Conservation (phyloP, 306 rosid species). For the Inga laurina region DNA sequence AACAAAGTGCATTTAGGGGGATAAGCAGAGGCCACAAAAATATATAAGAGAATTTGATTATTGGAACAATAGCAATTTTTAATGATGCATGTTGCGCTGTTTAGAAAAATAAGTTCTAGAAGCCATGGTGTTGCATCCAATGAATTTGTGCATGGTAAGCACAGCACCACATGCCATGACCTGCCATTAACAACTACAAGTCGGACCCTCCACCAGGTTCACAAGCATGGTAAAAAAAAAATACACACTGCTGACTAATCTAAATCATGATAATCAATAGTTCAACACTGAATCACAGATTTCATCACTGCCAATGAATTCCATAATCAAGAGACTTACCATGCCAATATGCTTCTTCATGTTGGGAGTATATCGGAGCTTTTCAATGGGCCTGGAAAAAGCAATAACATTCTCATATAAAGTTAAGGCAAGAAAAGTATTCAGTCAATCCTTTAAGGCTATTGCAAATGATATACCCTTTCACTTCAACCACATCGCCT, state of each 20-base stretch:
- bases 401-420: slow-evolving; percentile 21
- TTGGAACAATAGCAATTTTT: background rate
- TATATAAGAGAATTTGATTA: background rate
- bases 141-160: background rate
- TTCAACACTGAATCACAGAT: too few relatives aligned
- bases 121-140: background rate
- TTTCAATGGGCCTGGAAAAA: slow-evolving; percentile 88
- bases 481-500: slow-evolving; percentile 95
- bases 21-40: background rate
- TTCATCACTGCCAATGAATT: background rate
- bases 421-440: slow-evolving; percentile 31
- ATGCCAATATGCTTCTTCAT: slow-evolving; percentile 98
- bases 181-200: too few relatives aligned
- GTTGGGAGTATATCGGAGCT: slow-evolving; percentile 84
- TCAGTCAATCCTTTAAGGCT: slow-evolving; percentile 15
- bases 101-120: background rate
- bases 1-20: slow-evolving; percentile 1
- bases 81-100: background rate
- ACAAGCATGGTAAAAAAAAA: too few relatives aligned
- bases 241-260: too few relatives aligned
- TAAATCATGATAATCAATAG: too few relatives aligned
- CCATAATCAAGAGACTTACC: slow-evolving; percentile 53
- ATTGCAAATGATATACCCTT: slow-evolving; percentile 66
- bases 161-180: too few relatives aligned
- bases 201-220: too few relatives aligned